Conservation (phyloP, 1,284 basidiomycete genomes). For the Malassezia sp. region DNA sequence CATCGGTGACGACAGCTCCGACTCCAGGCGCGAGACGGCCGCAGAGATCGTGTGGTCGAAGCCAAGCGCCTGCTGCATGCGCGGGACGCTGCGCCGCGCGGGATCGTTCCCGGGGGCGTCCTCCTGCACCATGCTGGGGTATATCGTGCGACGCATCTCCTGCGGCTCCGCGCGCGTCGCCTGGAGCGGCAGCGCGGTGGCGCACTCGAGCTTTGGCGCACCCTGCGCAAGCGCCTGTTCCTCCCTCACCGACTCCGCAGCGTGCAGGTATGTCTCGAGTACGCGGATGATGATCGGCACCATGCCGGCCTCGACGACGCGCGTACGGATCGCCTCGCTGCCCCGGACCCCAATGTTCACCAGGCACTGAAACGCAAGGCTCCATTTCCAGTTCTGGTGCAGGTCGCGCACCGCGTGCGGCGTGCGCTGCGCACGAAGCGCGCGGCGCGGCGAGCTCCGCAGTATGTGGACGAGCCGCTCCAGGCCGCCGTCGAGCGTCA, state of each 20-base stretch:
- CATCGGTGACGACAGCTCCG: too few species aligned
- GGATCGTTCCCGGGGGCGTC: background rate
- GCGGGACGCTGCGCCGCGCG: too few species aligned
- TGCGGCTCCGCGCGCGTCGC: background rate
- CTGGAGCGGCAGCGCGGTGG: background rate
- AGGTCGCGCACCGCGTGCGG: slow-evolving; percentile 10
- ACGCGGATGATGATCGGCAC: slow-evolving; percentile 88
- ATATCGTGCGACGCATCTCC: slow-evolving; percentile 5
- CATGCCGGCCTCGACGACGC: slow-evolving; percentile 91
- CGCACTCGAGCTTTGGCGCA: too few species aligned
- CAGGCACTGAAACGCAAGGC: slow-evolving; percentile 78
- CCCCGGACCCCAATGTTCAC: slow-evolving; percentile 96
- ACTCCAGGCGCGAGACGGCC: background rate
- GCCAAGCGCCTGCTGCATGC: too few species aligned
- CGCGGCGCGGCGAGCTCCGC: slow-evolving; percentile 16
- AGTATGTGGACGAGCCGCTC: slow-evolving; percentile 82
- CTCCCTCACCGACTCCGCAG: slow-evolving; percentile 46
- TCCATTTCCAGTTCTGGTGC: slow-evolving; percentile 46
- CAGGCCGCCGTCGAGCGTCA: slow-evolving; percentile 92
- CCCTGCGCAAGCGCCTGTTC: slow-evolving; percentile 8
- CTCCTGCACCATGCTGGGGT: background rate
- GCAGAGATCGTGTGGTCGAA: background rate
- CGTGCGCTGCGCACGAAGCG: background rate
- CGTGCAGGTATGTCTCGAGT: slow-evolving; percentile 62
- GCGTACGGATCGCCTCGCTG: slow-evolving; percentile 67